These are phyloP conservation scores for Talaromyces stipitatus DNA, from an alignment of 495 filamentous ascomycete genomes.

Conservation along the genomic window DNA sequence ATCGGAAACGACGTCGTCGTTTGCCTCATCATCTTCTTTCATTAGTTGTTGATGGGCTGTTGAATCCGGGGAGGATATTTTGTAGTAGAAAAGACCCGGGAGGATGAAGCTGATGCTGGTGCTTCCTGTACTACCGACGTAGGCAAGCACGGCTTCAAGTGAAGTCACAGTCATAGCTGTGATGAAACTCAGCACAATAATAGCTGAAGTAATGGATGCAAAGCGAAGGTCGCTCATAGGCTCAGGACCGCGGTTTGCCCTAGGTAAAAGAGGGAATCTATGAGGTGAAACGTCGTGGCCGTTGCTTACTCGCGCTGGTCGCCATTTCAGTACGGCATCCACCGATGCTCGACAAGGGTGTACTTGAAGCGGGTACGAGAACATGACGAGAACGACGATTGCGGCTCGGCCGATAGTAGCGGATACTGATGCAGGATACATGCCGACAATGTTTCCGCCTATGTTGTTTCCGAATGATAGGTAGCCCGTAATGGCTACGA, in stretches of 20 bases:
- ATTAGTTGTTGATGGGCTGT: slow-evolving; percentile 72
- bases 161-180: slow-evolving; percentile 86
- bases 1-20: slow-evolving; percentile 29
- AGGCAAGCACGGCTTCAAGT: slow-evolving; percentile 83
- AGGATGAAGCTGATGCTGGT: slow-evolving; percentile 96
- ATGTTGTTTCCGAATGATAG: slow-evolving; percentile 86
- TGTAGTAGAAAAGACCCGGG: slow-evolving; percentile 95
- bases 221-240: slow-evolving; percentile 83
- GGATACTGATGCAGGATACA: slow-evolving; percentile 75
- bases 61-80: slow-evolving; percentile 82
- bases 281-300: slow-evolving; percentile 38
- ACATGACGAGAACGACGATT: slow-evolving; percentile 94
- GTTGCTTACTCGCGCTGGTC: slow-evolving; percentile 46
- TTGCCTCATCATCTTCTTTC: slow-evolving; percentile 78
- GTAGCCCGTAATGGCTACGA: slow-evolving; percentile 93
- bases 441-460: slow-evolving; percentile 82
- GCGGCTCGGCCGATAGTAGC: slow-evolving; percentile 91
- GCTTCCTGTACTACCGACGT: slow-evolving; percentile 89
- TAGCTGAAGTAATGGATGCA: slow-evolving; percentile 76
- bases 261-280: slow-evolving; percentile 31
- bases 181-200: slow-evolving; percentile 76
- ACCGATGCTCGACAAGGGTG: slow-evolving; percentile 92
- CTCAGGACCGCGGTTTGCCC: slow-evolving; percentile 29
- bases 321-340: slow-evolving; percentile 89
- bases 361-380: slow-evolving; percentile 90